Conservation (phyloP, 75 land plant species). For the Cupressus sempervirens region DNA sequence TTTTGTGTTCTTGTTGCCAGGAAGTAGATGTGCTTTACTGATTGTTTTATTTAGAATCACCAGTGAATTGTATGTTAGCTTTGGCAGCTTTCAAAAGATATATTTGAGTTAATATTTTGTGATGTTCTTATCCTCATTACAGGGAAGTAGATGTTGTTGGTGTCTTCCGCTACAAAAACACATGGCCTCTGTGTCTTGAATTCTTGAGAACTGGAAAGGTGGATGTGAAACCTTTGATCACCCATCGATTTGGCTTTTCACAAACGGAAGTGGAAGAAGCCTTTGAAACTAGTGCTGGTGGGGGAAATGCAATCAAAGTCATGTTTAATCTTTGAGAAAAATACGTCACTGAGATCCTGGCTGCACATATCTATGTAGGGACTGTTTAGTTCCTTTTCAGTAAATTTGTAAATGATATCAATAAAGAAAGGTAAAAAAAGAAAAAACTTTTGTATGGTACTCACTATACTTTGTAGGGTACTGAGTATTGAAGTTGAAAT, state of each 20-base stretch:
- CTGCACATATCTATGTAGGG: background rate
- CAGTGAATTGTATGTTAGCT: too few species aligned
- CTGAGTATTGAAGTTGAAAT: conserved; percentile 48
- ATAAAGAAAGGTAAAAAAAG: too few species aligned
- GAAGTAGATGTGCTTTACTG: conserved; percentile 59
- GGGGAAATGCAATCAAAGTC: conserved; percentile 85
- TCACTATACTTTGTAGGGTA: too few species aligned
- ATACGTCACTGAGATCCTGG: background rate
- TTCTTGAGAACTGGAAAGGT: conserved; percentile 67
- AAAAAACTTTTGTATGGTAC: background rate
- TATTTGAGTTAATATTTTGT: background rate
- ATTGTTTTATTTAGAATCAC: background rate
- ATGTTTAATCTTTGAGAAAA: conserved; percentile 17
- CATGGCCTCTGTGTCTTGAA: conserved; percentile 89
- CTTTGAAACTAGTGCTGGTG: conserved; percentile 79
- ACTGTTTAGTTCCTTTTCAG: background rate
- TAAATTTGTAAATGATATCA: background rate
- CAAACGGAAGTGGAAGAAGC: conserved; percentile 86
- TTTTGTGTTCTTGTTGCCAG: conserved; percentile 27
- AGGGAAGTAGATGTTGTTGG: conserved; percentile 92
- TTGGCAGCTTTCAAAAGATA: too few species aligned
- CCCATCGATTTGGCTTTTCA: conserved; percentile 86
- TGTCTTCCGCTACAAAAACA: conserved; percentile 81
- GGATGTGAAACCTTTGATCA: conserved; percentile 89
- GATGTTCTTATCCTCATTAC: background rate